phyloP scores from a whole-genome alignment of 208 protist genomes.

The Tritrichomonas foetus region DNA sequence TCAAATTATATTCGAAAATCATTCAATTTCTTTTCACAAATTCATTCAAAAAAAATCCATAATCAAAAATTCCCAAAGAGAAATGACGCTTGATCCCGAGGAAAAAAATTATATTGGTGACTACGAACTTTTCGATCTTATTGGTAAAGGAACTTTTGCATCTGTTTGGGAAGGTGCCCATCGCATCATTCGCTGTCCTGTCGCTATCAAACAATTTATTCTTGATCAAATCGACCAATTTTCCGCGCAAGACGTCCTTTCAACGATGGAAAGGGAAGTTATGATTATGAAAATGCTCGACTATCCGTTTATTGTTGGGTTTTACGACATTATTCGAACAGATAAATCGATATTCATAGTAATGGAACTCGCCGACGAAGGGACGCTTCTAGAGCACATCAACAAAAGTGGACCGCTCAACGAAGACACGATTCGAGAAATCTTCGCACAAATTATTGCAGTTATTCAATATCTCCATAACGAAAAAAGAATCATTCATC shows the following conservation, averaged over 20 bases:
- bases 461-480: conserved; percentile 25
- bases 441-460: background rate
- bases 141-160: background rate
- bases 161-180: background rate
- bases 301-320: background rate
- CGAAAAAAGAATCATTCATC: background rate
- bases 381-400: background rate
- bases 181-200: background rate
- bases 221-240: background rate
- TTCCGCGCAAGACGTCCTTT: background rate
- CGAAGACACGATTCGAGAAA: background rate
- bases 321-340: background rate
- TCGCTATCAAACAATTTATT: background rate
- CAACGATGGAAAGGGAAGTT: background rate
- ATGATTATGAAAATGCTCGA: background rate
- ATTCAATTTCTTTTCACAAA: too few species aligned
- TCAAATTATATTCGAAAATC: too few species aligned
- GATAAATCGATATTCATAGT: background rate
- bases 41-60: too few species aligned
- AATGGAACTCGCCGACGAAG: background rate
- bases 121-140: conserved; percentile 8
- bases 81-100: too few species aligned
- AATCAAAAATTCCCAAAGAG: too few species aligned
- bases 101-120: background rate
- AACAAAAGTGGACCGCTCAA: background rate